Percentiles rank a stretch among this genome's conserved stretches.
phyloP scores from a whole-genome alignment of 2,329 filamentous ascomycete species.

The Zymoseptoria ardabiliae region DNA sequence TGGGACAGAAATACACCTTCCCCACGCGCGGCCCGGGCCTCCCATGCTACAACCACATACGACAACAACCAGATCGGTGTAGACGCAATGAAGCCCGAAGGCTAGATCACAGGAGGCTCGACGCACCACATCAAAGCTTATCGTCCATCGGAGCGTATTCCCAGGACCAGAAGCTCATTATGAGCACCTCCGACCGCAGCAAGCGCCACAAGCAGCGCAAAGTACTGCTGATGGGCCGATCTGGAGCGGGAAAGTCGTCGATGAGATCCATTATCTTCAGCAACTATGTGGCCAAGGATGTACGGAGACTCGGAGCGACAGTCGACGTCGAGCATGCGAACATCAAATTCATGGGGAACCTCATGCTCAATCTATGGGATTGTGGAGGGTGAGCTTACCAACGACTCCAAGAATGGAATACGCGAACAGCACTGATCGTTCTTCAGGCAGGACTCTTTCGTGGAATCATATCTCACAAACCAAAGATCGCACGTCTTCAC shows the following conservation, averaged over 20 bases:
- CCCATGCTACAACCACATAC: background rate
- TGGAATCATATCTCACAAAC: constrained; percentile 94
- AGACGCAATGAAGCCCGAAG: background rate
- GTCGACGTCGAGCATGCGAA: constrained; percentile 98
- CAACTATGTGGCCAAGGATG: constrained; percentile 96
- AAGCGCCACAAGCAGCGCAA: constrained; percentile 49
- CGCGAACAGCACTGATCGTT: background rate
- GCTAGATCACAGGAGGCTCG: too few relatives aligned
- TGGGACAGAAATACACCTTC: background rate
- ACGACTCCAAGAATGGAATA: background rate
- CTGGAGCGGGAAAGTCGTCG: constrained; percentile 92
- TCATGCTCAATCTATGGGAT: constrained; percentile 97
- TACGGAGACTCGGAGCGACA: constrained; percentile 82
- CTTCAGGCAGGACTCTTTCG: constrained; percentile 85
- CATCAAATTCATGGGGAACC: constrained; percentile 96
- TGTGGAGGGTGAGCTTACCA: constrained; percentile 65
- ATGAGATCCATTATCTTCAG: constrained; percentile 99
- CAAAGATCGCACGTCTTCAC: constrained; percentile 95
- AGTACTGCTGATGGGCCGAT: constrained; percentile 69
- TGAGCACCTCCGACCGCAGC: constrained; percentile 27
- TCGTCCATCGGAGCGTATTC: background rate
- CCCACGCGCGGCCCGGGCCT: background rate
- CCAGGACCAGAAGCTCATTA: constrained; percentile 3
- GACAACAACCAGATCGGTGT: too few relatives aligned
- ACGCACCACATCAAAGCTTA: background rate